Evolutionary conservation across 345 rosid species (phyloP).

Genomic region (Eutrema heterophyllum): DNA sequence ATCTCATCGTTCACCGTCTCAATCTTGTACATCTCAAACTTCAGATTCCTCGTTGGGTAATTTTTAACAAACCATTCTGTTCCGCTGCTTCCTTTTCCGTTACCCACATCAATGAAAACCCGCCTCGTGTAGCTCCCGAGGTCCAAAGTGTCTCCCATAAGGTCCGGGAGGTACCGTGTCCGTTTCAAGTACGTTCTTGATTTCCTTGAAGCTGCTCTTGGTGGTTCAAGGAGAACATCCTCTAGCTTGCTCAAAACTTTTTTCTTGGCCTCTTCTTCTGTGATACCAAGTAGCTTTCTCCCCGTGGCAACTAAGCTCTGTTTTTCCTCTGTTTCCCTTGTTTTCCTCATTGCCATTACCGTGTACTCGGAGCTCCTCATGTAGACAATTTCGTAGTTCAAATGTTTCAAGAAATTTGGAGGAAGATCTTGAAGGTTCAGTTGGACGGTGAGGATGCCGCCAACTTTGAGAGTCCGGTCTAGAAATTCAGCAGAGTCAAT

Average conservation of each 20-base stretch:
- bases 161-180: conserved; percentile 54
- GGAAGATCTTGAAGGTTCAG: conserved; percentile 27
- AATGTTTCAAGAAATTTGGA: conserved; percentile 32
- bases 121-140: conserved; percentile 59
- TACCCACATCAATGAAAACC: conserved; percentile 60
- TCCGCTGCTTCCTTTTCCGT: conserved; percentile 43
- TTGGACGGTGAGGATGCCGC: conserved; percentile 48
- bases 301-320: conserved; percentile 12
- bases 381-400: conserved; percentile 49
- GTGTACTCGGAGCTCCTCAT: conserved; percentile 36
- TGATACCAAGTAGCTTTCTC: conserved; percentile 35
- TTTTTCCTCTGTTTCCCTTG: conserved; percentile 1
- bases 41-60: conserved; percentile 61
- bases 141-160: conserved; percentile 55
- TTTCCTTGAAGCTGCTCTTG: conserved; percentile 58
- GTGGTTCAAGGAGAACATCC: conserved; percentile 79
- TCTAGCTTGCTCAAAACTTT: conserved; percentile 58
- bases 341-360: conserved; percentile 54
- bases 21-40: conserved; percentile 68
- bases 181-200: conserved; percentile 52
- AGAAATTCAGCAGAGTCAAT: conserved; percentile 38
- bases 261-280: conserved; percentile 37
- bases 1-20: conserved; percentile 35
- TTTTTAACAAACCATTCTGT: conserved; percentile 58
- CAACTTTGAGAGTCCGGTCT: conserved; percentile 54